These are phyloP conservation scores for Ichthyophthirius multifiliis DNA, from an alignment of 169 alveolate species.

Conservation along the genomic window DNA sequence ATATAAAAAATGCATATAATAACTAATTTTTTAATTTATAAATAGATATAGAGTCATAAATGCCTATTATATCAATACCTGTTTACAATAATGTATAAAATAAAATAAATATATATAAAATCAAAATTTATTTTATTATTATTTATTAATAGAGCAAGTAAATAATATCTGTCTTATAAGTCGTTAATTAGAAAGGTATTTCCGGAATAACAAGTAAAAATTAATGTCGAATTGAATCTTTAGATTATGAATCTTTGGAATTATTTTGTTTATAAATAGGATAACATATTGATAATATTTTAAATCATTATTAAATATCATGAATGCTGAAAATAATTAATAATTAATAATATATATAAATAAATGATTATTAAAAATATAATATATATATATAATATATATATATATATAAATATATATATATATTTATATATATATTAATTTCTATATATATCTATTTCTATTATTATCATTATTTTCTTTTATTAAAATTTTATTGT, in stretches of 20 bases:
- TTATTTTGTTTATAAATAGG: neutral
- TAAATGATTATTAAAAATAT: no score
- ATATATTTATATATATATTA: no score
- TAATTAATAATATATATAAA: no score
- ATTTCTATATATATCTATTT: no score
- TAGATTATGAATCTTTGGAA: constrained; percentile 6
- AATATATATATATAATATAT: no score
- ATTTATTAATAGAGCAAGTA: neutral
- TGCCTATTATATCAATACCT: constrained; percentile 7
- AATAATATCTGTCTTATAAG: neutral
- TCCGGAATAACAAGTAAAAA: neutral
- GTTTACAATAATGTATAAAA: neutral
- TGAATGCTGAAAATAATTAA: no score
- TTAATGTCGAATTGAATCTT: neutral
- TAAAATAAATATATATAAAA: neutral
- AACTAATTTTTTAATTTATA: neutral
- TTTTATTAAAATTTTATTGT: no score
- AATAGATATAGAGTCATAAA: constrained; percentile 1
- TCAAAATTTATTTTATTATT: neutral
- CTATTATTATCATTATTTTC: no score
- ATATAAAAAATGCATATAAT: constrained; percentile 1
- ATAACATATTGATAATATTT: no score
- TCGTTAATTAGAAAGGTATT: neutral
- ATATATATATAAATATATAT: no score
- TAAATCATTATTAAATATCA: no score